These are phyloP conservation scores for Candida pseudofarinosa DNA, from an alignment of 805 yeast species.

Conservation along the genomic window DNA sequence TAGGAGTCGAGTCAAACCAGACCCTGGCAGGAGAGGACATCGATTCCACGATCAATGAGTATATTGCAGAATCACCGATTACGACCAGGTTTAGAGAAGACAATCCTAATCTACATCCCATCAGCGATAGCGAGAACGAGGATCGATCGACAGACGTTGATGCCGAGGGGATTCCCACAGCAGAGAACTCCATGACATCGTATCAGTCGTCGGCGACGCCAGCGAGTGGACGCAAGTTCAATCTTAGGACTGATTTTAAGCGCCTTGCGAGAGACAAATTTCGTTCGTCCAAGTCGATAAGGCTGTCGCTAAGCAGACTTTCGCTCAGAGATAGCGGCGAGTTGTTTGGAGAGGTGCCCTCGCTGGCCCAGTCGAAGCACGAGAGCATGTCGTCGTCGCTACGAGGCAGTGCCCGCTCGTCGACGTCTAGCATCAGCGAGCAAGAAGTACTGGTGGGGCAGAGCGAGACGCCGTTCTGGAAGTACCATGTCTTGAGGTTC, in stretches of 20 bases:
- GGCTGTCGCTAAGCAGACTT: constrained; percentile 3
- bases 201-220: background rate
- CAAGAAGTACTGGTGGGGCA: background rate
- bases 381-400: background rate
- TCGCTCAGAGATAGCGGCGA: constrained; percentile 2
- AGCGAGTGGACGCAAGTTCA: background rate
- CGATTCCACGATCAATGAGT: constrained; percentile 12
- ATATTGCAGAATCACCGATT: constrained; percentile 19
- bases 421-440: background rate
- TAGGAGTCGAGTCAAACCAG: background rate
- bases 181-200: background rate
- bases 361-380: background rate
- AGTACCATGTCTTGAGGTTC: constrained; percentile 56
- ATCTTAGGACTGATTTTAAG: background rate
- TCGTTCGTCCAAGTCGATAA: background rate
- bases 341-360: background rate
- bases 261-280: background rate
- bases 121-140: constrained; percentile 5
- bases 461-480: constrained; percentile 43
- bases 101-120: constrained; percentile 24
- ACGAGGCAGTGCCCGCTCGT: background rate
- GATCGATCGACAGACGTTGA: background rate
- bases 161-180: background rate
- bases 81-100: constrained; percentile 18
- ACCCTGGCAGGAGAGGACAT: background rate